These are phyloP conservation scores for Termitomyces sp. DNA, from an alignment of 768 basidiomycete species.

Conservation along the genomic window DNA sequence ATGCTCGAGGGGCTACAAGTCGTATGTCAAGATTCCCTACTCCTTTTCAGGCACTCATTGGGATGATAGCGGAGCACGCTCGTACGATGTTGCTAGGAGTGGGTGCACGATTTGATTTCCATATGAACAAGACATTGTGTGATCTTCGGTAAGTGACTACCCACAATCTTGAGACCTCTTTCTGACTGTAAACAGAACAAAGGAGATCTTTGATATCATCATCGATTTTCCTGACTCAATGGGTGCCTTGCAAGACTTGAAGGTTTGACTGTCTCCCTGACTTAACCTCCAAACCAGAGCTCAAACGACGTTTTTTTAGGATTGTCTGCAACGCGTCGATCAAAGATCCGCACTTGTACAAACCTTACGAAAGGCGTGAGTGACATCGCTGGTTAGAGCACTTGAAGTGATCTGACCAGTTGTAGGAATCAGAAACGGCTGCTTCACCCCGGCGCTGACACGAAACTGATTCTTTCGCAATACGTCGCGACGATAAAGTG, in stretches of 20 bases:
- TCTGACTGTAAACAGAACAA: conserved; percentile 40
- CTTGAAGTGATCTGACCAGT: neutral
- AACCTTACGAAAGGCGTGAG: conserved; percentile 77
- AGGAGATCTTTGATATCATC: conserved; percentile 94
- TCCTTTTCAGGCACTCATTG: conserved; percentile 1
- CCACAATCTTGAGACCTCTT: neutral
- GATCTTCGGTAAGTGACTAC: conserved; percentile 65
- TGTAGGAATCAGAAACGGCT: conserved; percentile 80
- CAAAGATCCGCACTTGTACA: conserved; percentile 75
- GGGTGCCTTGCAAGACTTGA: conserved; percentile 83
- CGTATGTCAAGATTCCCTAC: conserved; percentile 33
- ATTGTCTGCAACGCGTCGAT: conserved; percentile 78
- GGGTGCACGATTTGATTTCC: conserved; percentile 85
- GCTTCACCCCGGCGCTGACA: conserved; percentile 94
- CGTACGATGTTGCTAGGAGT: conserved; percentile 71
- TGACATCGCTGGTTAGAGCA: conserved; percentile 4
- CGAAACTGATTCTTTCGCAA: conserved; percentile 82
- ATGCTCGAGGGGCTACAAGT: conserved; percentile 61
- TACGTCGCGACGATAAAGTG: conserved; percentile 94
- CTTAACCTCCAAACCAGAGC: neutral
- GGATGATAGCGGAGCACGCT: conserved; percentile 62
- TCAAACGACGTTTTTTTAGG: conserved; percentile 29
- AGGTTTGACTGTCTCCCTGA: conserved; percentile 38
- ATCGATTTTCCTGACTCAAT: conserved; percentile 89
- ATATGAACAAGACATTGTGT: conserved; percentile 88